Base-by-base conservation (phyloP, 2,329 filamentous ascomycete species). In the Botrytis fabae region DNA sequence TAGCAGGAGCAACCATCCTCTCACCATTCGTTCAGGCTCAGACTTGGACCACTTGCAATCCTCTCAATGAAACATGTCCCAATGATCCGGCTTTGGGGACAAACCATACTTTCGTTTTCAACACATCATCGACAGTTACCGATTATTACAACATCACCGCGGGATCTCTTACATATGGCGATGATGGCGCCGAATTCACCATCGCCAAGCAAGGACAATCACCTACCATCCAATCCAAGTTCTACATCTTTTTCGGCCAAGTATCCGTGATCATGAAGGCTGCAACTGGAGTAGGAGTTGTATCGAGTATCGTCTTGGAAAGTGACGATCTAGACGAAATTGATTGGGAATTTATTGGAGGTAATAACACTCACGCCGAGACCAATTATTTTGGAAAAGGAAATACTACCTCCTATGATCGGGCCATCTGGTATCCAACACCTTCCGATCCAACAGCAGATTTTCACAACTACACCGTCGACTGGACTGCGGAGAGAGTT, bases 291-390 rank as follows among this genome's bases (percentile, higher is more conserved):
- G 84, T 84, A 12, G 94, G 94, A 69, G 91, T 97, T 75, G 89
- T 97, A 78, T 94, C 91, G 79, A 90, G 92, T 75, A 91, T 97
- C 79, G 95, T 97, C 80, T 87, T 95, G 82, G 86, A 96, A 76
- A 95, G 92, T 69, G 92, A 96, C 77, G 91, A 94, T 78, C 86
- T 95, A 22, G 94, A 97, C 81, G 93, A 97, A 83, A 90, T 97
- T 59, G 94, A 97, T 80, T 95, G 93, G 89, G 93, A 96, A 80
- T 92, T 93, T 79, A 86, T 94, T 73, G 93, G 93, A 63, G 86
- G 86, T 73, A 91, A 93, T 79, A 82, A 84, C 72, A 88, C 85
- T 25, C 83, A 86, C 48, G 91, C 88, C 14, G 86, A 92, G 78
- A 91, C 89, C 77, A 95, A 95, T 84, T 95, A 91, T 83, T 93